Base-by-base conservation (phyloP, 139 green algal species). In the Monoraphidium neglectum region DNA sequence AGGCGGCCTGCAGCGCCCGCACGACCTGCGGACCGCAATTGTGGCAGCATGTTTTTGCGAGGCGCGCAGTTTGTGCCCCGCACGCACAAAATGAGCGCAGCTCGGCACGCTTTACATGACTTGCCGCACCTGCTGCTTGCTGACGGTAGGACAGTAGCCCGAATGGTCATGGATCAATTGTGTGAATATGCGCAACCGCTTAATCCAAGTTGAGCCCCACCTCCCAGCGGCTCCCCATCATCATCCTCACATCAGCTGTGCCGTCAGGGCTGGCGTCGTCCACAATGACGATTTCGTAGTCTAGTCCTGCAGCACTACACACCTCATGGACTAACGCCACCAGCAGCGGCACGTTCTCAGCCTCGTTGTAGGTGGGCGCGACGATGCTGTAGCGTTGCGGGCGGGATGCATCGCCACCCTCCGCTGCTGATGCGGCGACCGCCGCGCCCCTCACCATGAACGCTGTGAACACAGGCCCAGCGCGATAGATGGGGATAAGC, bases 331-430 rank as follows among this genome's bases (percentile, higher is more conserved):
- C 77, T 49, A 99, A 77, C 74, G 77, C 95, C 0, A 93, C 59
- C 0, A 98, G 83, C 0, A 98, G 79, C 0, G 84, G 76, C 6
- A 99, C 92, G 82, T 99, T 99, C 13, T 96, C 83, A 2, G 83
- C 60, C 81, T 99, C 96, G 57, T 99, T 99, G 87, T 97, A 99
- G 3, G 96, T 99, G 0, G 96, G 96, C 24, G 99, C 80, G 62
- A 99, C 89, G 21, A 99, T 92, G 13, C 87, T 94, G 80, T 93
- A 95, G 43, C n/a, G n/a, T n/a, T n/a, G n/a, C n/a, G n/a, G n/a
- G n/a, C n/a, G n/a, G n/a, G n/a, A n/a, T n/a, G n/a, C n/a, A n/a
- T n/a, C n/a, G n/a, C n/a, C n/a, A n/a, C n/a, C n/a, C n/a, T n/a
- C n/a, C n/a, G n/a, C n/a, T n/a, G n/a, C n/a, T n/a, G n/a, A n/a